A percentile compares a stretch with the other conserved stretches of the same genome.
Conservation (phyloP, 2,329 filamentous ascomycete genomes). For the Mycocentrospora acerina region DNA sequence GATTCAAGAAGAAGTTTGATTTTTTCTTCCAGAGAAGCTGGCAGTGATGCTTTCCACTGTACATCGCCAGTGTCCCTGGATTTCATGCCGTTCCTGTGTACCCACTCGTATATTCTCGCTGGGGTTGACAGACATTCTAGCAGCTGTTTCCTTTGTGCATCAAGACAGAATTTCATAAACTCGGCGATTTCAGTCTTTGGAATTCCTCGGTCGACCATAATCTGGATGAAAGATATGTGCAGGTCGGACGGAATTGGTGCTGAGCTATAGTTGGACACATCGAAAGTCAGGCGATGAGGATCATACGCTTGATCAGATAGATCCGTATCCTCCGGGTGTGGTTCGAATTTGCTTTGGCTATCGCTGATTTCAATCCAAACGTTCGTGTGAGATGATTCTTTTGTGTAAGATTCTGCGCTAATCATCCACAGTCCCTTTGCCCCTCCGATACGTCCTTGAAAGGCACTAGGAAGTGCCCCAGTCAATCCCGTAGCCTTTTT, state of each 20-base stretch:
- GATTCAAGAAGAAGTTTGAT: constrained; percentile 38
- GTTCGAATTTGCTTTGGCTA: constrained; percentile 69
- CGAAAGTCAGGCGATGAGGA: constrained; percentile 61
- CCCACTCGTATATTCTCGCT: constrained; percentile 54
- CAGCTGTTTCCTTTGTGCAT: constrained; percentile 55
- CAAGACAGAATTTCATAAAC: constrained; percentile 54
- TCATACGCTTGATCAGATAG: constrained; percentile 48
- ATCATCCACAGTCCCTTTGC: constrained; percentile 77
- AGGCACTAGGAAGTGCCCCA: constrained; percentile 65
- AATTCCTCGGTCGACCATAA: constrained; percentile 63
- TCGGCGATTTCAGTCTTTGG: constrained; percentile 49
- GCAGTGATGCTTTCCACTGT: constrained; percentile 29
- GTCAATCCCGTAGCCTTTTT: constrained; percentile 58
- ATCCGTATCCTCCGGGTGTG: constrained; percentile 46
- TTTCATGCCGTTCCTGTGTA: constrained; percentile 40
- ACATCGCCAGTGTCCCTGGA: constrained; percentile 20
- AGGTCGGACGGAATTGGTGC: constrained; percentile 57
- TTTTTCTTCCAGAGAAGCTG: constrained; percentile 23
- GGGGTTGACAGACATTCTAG: constrained; percentile 55
- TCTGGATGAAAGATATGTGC: constrained; percentile 68
- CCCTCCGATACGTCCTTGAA: constrained; percentile 69
- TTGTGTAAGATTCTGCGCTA: constrained; percentile 51
- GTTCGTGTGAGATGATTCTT: constrained; percentile 43
- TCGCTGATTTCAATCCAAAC: constrained; percentile 65
- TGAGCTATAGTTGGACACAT: constrained; percentile 57